These are phyloP conservation scores for Brettanomyces custersianus DNA, from an alignment of 805 yeast species.

Conservation along the genomic window DNA sequence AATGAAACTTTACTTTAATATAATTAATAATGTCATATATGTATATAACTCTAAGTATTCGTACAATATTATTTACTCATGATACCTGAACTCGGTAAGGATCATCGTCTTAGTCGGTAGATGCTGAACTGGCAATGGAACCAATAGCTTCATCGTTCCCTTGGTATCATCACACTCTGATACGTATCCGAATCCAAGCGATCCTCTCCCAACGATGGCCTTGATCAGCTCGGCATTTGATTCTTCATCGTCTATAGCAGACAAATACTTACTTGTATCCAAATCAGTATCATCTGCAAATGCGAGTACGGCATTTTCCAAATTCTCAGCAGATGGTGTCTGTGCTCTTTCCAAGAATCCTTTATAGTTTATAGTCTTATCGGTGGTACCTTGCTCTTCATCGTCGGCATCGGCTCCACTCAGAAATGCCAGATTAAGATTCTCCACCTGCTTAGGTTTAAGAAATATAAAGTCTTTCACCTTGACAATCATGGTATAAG, in stretches of 20 bases:
- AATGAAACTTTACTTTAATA: no score
- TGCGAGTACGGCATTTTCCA: slow-evolving; percentile 65
- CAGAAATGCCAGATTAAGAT: slow-evolving; percentile 16
- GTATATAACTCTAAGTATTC: not conserved
- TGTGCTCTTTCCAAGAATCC: slow-evolving; percentile 18
- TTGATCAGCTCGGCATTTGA: slow-evolving; percentile 7
- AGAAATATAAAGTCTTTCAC: slow-evolving; percentile 51
- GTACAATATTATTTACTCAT: slow-evolving; percentile 41
- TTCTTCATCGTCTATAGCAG: slow-evolving; percentile 20
- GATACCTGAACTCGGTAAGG: slow-evolving; percentile 71
- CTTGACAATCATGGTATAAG: slow-evolving; percentile 75
- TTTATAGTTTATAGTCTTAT: slow-evolving; percentile 8
- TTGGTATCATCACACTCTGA: slow-evolving; percentile 56
- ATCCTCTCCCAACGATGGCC: slow-evolving; percentile 19
- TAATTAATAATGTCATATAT: no score
- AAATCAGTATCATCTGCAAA: slow-evolving; percentile 19
- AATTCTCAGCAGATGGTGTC: slow-evolving; percentile 35
- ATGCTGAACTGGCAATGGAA: slow-evolving; percentile 78
- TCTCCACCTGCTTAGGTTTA: slow-evolving; percentile 35
- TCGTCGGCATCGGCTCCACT: slow-evolving; percentile 16
- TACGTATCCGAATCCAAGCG: slow-evolving; percentile 72
- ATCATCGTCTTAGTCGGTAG: slow-evolving; percentile 69
- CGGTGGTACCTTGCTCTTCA: slow-evolving; percentile 2
- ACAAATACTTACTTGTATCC: slow-evolving; percentile 18
- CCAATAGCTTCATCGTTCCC: slow-evolving; percentile 55